These are phyloP conservation scores for Ceratocystis eucalypticola DNA, from an alignment of 2,329 filamentous ascomycete species.

Conservation along the genomic window DNA sequence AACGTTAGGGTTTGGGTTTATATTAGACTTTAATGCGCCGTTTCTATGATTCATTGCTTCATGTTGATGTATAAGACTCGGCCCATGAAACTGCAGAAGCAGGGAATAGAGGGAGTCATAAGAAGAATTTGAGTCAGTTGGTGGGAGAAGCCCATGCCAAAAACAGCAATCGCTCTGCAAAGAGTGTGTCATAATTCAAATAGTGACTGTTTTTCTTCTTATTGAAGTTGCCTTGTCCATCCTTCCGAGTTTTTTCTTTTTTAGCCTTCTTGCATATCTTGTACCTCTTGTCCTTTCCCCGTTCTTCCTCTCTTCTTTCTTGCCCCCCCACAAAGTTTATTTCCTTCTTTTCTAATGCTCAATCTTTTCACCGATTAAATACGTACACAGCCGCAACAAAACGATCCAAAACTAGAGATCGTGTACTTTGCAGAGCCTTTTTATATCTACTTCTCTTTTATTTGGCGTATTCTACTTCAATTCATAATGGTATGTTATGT, in stretches of 20 bases:
- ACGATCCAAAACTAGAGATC: neutral
- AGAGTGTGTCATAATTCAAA: conserved; percentile 2
- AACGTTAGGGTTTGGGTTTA: conserved; percentile 1
- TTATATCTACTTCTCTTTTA: conserved; percentile 9
- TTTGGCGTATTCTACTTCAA: conserved; percentile 7
- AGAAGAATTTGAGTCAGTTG: neutral
- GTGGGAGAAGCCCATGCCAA: neutral
- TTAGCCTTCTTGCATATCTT: neutral
- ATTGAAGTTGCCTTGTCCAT: neutral
- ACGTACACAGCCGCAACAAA: neutral
- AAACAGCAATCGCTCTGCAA: neutral
- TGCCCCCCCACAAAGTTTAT: neutral
- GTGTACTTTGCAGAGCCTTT: conserved; percentile 10
- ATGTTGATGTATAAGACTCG: neutral
- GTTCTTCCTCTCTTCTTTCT: neutral
- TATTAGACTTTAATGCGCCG: neutral
- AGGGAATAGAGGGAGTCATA: neutral
- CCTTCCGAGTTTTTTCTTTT: neutral
- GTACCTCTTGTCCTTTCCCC: neutral
- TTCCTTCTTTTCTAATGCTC: neutral
- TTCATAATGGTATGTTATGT: conserved; percentile 14
- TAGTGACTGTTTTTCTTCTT: neutral
- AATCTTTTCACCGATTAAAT: neutral
- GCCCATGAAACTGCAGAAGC: neutral
- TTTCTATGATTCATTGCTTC: neutral